Evolutionary conservation across 768 basidiomycete species (phyloP).

Genomic region (Pulveroboletus sp.): DNA sequence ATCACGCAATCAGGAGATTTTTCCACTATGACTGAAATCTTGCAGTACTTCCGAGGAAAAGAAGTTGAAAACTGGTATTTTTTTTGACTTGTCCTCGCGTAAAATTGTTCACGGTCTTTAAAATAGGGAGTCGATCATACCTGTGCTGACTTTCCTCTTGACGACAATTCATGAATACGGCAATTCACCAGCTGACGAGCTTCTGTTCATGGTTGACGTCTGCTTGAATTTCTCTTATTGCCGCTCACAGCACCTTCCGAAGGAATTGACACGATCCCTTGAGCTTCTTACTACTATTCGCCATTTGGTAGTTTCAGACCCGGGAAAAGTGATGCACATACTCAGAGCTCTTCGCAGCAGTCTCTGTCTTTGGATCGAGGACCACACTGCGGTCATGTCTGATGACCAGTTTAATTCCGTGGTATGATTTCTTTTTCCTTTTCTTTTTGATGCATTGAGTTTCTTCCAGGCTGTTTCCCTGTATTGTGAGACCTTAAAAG

Average conservation of each 20-base stretch:
- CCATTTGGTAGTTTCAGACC: constrained; percentile 29
- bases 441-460: not conserved
- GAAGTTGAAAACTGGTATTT: constrained; percentile 23
- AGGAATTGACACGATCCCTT: constrained; percentile 29
- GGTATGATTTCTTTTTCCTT: constrained; percentile 34
- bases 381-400: constrained; percentile 38
- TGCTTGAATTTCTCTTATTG: constrained; percentile 36
- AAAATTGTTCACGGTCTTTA: constrained; percentile 7
- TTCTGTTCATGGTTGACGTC: constrained; percentile 31
- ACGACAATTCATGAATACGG: constrained; percentile 4
- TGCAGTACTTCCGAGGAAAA: constrained; percentile 11
- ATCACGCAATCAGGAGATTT: constrained; percentile 19
- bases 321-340: constrained; percentile 31
- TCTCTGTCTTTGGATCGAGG: constrained; percentile 53
- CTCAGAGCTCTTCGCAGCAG: constrained; percentile 37
- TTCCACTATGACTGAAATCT: constrained; percentile 9
- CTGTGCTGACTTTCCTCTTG: constrained; percentile 20
- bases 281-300: constrained; percentile 37
- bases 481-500: constrained; percentile 44
- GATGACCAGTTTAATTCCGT: constrained; percentile 45
- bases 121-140: constrained; percentile 22
- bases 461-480: constrained; percentile 31
- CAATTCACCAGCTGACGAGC: constrained; percentile 8
- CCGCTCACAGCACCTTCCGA: constrained; percentile 18
- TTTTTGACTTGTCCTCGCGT: not conserved